phyloP scores from a whole-genome alignment of 306 rosid genomes.

The Lathyrus tuberosus region DNA sequence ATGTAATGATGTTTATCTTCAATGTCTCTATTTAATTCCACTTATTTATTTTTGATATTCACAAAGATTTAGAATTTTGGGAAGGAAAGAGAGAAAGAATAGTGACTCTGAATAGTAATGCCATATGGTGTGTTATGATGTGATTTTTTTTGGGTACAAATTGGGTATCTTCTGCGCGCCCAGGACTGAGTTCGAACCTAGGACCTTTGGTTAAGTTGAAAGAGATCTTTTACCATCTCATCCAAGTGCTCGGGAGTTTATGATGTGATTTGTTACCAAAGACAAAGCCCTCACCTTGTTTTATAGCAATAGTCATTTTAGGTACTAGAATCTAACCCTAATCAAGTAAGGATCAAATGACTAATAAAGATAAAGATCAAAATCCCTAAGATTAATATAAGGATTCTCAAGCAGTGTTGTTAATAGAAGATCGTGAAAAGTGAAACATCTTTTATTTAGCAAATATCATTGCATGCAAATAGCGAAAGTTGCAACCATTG shows the following conservation, averaged over 20 bases:
- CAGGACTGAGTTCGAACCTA: no score
- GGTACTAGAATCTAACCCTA: neutral
- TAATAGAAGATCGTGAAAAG: neutral
- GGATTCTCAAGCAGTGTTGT: neutral
- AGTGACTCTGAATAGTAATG: neutral
- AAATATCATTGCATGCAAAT: neutral
- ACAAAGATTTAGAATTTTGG: conserved; percentile 8
- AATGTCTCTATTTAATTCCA: neutral
- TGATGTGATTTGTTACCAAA: neutral
- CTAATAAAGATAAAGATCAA: neutral
- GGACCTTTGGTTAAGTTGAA: no score
- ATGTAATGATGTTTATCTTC: conserved; percentile 20
- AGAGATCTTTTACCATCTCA: no score
- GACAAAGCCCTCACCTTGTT: neutral
- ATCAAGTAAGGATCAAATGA: neutral
- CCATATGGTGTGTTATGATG: conserved; percentile 7
- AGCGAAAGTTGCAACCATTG: neutral
- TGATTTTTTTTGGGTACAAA: neutral
- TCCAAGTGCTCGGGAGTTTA: no score
- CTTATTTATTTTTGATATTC: conserved; percentile 19
- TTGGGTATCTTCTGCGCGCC: no score
- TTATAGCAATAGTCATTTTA: neutral
- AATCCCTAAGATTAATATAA: neutral
- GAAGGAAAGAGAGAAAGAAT: neutral
- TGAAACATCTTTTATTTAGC: neutral